Percentiles rank a stretch among this genome's conserved stretches.
These are phyloP conservation scores for Dactylellina parvicollis DNA, from an alignment of 2,329 filamentous ascomycete genomes.

Conservation along the genomic window DNA sequence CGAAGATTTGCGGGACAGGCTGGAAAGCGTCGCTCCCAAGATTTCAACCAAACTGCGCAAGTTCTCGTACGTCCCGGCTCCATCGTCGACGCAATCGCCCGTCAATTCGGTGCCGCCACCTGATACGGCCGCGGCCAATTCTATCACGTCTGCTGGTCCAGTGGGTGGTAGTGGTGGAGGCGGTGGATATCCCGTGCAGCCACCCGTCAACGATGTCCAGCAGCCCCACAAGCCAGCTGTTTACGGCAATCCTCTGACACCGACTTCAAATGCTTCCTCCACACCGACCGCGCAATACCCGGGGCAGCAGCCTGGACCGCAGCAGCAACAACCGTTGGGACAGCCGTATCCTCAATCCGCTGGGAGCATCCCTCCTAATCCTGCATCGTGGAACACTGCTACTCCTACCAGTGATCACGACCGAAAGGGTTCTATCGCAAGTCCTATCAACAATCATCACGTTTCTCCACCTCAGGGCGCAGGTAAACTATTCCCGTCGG, in stretches of 20 bases:
- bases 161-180: too few relatives aligned
- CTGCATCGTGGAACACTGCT: conserved; percentile 20
- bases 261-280: conserved; percentile 28
- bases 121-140: conserved; percentile 29
- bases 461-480: conserved; percentile 31
- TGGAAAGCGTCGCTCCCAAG: conserved; percentile 49
- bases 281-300: conserved; percentile 25
- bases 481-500: background rate
- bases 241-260: conserved; percentile 23
- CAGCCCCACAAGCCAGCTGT: conserved; percentile 18
- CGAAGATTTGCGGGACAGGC: conserved; percentile 44
- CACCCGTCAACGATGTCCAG: conserved; percentile 23
- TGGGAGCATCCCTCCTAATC: conserved; percentile 35
- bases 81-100: background rate
- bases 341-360: conserved; percentile 10
- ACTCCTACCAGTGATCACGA: conserved; percentile 20
- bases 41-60: conserved; percentile 52
- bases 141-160: conserved; percentile 12
- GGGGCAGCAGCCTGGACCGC: background rate
- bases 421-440: conserved; percentile 20
- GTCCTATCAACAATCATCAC: conserved; percentile 26
- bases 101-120: conserved; percentile 20
- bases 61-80: conserved; percentile 28
- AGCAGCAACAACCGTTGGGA: conserved; percentile 6
- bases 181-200: conserved; percentile 29